Evolutionary conservation across 2,329 filamentous ascomycete genomes (phyloP).

Genomic region (Aspergillus proliferans): DNA sequence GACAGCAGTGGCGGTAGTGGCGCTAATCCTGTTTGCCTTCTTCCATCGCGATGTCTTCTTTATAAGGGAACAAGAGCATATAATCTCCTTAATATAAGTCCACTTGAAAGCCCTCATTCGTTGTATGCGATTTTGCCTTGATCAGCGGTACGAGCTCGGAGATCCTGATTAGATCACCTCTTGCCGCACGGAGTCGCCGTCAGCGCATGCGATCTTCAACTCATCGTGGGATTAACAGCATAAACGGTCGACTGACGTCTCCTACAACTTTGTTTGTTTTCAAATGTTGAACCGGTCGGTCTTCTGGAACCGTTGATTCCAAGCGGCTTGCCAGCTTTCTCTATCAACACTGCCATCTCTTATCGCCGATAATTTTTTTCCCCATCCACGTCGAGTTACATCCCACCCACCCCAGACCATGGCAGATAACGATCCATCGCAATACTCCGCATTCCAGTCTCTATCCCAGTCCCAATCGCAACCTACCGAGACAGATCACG

Average conservation of each 20-base stretch:
- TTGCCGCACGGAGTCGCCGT: not conserved
- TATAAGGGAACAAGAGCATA: too few species aligned
- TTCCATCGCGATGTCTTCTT: too few species aligned
- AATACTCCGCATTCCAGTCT: constrained; percentile 32
- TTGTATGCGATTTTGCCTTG: not conserved
- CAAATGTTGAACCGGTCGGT: not conserved
- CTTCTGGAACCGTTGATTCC: not conserved
- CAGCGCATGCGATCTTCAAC: not conserved
- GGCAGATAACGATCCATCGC: constrained; percentile 50
- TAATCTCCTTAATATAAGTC: not conserved
- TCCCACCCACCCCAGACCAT: constrained; percentile 10
- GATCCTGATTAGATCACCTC: not conserved
- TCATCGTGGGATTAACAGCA: not conserved
- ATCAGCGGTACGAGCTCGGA: not conserved
- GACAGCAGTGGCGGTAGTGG: too few species aligned
- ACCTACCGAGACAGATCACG: constrained; percentile 8
- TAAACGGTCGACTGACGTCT: not conserved
- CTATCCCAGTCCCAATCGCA: constrained; percentile 13
- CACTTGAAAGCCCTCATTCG: not conserved
- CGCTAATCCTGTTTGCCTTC: too few species aligned
- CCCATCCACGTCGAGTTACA: not conserved
- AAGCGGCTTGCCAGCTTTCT: not conserved
- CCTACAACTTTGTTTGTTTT: not conserved
- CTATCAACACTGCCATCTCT: not conserved
- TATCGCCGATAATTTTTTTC: not conserved